Evolutionary conservation across 768 basidiomycete species (phyloP), one percentile per base, ranked within the genome.

Genomic region (Tulasnella sp.): DNA sequence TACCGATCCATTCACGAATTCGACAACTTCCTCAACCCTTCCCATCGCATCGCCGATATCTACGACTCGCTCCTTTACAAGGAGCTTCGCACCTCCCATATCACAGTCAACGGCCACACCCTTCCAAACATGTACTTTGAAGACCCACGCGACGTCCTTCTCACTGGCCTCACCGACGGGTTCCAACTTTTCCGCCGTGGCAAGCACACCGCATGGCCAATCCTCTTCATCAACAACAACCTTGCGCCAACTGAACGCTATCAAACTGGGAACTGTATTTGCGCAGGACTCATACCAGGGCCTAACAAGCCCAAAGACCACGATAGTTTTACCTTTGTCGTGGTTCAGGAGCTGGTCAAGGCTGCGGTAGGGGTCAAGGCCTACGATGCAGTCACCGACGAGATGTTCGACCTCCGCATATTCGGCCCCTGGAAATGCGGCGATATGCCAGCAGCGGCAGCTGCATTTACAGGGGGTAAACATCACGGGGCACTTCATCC

Each of bases 271-370:
- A 78, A 89, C 64, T 82, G 89, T 11, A 72, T 90, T 2, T 85
- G 84, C 42, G 44, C 89, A 11, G 88, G 88, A 18, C 83, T 89
- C 72, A 88, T 90, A 72, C 89, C 89, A 2, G 88, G 89, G 0
- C 89, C 88, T 0, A 85, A 86, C 18, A 87, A 87, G 58, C 88
- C 89, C 0, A 85, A 86, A 41, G 86, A 88, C 64, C 40, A 87
- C 11, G 85, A 85, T 31, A 87, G 88, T 0, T 89, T 89, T 76
- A 83, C 87, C 0, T 81, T 72, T 37, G 87, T 87, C 0, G 80
- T 88, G 0, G 82, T 86, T 8, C 81, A 88, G 5, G 88, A 89
- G 81, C 80, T 87, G 3, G 42, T 86, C 0, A 76, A 83, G n/a
- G 85, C 89, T 0, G 85, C 85, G 0, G 8, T 79, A 18, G 89